Percentiles rank a stretch among this genome's conserved stretches.
Evolutionary conservation across 225 moss, liverwort and hornwort genomes (phyloP).

Genomic region (Pseudisothecium myosuroides): DNA sequence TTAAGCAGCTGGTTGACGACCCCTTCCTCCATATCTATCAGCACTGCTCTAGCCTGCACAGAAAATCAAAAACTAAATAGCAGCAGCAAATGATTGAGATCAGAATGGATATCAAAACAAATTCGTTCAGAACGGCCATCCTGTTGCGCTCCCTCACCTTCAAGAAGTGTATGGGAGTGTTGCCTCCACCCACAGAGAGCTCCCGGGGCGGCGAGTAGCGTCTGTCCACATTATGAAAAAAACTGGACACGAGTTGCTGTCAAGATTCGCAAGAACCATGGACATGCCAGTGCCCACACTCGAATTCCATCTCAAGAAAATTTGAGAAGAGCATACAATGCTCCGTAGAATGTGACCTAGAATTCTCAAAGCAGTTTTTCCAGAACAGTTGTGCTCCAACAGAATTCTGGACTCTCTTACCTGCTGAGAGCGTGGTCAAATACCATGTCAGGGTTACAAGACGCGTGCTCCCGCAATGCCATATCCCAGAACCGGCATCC

Average conservation of each 20-base stretch:
- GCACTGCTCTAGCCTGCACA: constrained; percentile 76
- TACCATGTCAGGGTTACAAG: constrained; percentile 34
- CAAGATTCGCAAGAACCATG: not conserved
- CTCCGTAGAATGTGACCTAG: not conserved
- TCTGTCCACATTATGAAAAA: constrained; percentile 83
- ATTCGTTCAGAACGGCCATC: not conserved
- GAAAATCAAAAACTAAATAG: not conserved
- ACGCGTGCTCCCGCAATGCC: constrained; percentile 76
- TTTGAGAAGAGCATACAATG: not conserved
- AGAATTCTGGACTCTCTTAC: constrained; percentile 1
- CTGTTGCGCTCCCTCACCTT: constrained; percentile 37
- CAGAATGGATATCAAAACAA: not conserved
- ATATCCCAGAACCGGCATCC: constrained; percentile 97
- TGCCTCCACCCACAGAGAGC: constrained; percentile 33
- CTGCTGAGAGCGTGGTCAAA: constrained; percentile 80
- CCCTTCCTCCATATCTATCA: constrained; percentile 95
- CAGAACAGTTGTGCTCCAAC: not conserved
- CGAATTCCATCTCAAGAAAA: not conserved
- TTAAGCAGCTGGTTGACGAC: constrained; percentile 73
- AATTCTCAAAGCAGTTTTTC: not conserved
- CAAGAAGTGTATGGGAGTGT: constrained; percentile 47
- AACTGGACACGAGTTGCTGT: constrained; percentile 29
- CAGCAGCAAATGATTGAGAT: not conserved
- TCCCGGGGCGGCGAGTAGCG: constrained; percentile 55
- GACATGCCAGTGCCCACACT: not conserved